phyloP scores from a whole-genome alignment of 768 basidiomycete species.

The Suillus plorans region DNA sequence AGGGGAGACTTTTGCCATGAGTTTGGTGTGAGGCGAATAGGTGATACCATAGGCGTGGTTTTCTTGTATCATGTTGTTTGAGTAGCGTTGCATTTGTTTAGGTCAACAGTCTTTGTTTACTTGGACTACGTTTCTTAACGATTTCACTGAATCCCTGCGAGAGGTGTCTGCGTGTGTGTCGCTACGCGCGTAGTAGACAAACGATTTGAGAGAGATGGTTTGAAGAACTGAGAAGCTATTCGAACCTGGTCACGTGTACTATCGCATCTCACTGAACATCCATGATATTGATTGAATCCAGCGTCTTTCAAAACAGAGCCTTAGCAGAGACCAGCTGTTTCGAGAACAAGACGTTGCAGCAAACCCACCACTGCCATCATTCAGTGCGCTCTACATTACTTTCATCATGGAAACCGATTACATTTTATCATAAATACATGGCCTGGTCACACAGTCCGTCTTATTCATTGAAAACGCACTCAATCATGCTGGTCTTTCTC shows the following conservation, averaged over 20 bases:
- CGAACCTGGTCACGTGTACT: neutral
- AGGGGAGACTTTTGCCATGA: slow-evolving; percentile 26
- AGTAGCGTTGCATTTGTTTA: neutral
- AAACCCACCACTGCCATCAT: too few species aligned
- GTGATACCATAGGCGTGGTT: neutral
- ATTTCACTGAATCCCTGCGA: neutral
- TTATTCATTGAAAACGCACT: neutral
- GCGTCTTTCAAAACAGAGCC: too few species aligned
- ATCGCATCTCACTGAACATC: neutral
- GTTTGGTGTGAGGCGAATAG: neutral
- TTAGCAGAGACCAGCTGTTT: too few species aligned
- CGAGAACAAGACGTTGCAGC: too few species aligned
- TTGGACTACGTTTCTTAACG: neutral
- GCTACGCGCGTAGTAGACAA: neutral
- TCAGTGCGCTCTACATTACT: too few species aligned
- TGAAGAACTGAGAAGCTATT: neutral
- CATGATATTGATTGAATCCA: neutral
- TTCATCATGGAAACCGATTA: too few species aligned
- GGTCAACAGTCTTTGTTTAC: neutral
- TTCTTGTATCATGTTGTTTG: neutral
- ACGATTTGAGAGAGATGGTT: neutral
- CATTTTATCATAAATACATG: too few species aligned
- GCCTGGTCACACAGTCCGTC: too few species aligned
- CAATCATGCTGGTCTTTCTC: neutral
- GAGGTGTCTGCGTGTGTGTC: neutral